Evolutionary conservation across 2,329 filamentous ascomycete species (phyloP).

Genomic region (Diplodia scrobiculata): DNA sequence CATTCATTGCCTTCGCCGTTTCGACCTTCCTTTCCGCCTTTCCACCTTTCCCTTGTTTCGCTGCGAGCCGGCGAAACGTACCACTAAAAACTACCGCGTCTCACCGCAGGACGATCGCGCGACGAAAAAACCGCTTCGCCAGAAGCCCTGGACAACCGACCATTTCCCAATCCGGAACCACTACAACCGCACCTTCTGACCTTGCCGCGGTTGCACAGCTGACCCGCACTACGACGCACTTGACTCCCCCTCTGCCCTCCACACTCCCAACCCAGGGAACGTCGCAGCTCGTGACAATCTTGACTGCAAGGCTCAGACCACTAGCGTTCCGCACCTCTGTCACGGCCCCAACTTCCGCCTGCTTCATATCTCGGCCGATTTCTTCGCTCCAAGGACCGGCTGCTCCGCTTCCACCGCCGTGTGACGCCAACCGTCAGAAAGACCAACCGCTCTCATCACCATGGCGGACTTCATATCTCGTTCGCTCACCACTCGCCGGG

Average conservation of each 20-base stretch:
- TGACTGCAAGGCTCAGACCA: not conserved
- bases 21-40: conserved; percentile 23
- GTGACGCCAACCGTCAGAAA: conserved; percentile 21
- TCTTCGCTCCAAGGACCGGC: not conserved
- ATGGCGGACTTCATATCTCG: conserved; percentile 58
- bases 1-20: conserved; percentile 39
- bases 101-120: conserved; percentile 26
- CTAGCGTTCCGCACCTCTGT: conserved; percentile 10
- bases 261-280: conserved; percentile 6
- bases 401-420: conserved; percentile 7
- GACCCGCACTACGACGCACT: conserved; percentile 17
- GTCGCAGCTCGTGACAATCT: conserved; percentile 20
- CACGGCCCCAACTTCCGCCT: conserved; percentile 3
- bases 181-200: conserved; percentile 14
- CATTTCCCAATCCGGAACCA: conserved; percentile 9
- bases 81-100: conserved; percentile 17
- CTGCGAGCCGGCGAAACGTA: conserved; percentile 38
- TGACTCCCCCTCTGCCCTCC: conserved; percentile 15
- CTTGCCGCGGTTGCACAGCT: conserved; percentile 23
- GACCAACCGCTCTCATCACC: conserved; percentile 7
- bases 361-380: conserved; percentile 8
- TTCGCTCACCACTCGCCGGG: conserved; percentile 67
- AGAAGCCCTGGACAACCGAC: conserved; percentile 4
- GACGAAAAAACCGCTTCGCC: conserved; percentile 8
- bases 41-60: conserved; percentile 33